These are phyloP conservation scores for Brassica juncea DNA, from an alignment of 345 rosid species.

Conservation along the genomic window DNA sequence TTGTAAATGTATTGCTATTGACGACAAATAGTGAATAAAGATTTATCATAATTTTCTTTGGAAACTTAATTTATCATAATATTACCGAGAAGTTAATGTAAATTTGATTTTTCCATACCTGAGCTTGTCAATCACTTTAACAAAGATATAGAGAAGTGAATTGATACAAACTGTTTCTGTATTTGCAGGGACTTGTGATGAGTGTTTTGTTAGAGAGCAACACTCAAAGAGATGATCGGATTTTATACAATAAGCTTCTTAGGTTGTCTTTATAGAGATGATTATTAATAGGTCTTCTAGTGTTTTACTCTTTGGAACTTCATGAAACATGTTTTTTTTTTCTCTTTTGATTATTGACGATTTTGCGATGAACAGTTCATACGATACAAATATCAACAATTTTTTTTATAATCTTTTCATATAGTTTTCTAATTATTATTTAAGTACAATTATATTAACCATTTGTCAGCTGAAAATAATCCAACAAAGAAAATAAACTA, in stretches of 20 bases:
- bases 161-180: not conserved
- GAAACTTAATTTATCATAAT: not conserved
- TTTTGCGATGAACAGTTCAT: not conserved
- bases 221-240: conserved; percentile 90
- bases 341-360: not conserved
- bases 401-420: not conserved
- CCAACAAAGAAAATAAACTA: not conserved
- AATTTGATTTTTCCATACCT: not conserved
- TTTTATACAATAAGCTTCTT: conserved; percentile 77
- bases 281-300: not conserved
- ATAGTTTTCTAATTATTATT: not conserved
- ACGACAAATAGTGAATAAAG: not conserved
- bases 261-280: conserved; percentile 43
- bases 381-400: not conserved
- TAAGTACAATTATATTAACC: not conserved
- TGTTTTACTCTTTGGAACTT: not conserved
- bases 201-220: conserved; percentile 89
- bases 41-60: not conserved
- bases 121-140: not conserved
- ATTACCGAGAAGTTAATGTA: conserved; percentile 74
- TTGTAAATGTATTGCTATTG: not conserved
- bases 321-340: not conserved
- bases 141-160: not conserved
- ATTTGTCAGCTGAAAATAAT: not conserved
- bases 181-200: conserved; percentile 78